Evolutionary conservation across 73 alveolate species (phyloP), one percentile per base, ranked within the genome.

Genomic region (Paramecium caudatum): DNA sequence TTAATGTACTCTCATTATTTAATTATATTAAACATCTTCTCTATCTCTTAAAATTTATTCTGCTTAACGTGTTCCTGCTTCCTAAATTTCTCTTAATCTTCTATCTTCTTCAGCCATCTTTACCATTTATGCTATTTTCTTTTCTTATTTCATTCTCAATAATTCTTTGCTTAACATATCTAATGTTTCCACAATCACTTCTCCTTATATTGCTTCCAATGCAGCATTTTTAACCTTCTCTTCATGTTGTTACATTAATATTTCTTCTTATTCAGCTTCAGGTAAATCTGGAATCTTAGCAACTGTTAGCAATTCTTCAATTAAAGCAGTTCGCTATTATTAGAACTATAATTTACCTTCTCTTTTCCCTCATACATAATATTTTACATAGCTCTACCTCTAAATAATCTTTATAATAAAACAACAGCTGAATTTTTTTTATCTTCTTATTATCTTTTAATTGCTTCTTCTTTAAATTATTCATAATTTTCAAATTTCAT

Each of bases 341-440:
- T 1, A 68, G 10, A 2, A 12, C 4, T 3, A 68, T 0, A 3
- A 68, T 32, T 8, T 68, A 68, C 84, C 86, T 98, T 98, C 80
- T 98, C 98, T 81, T 97, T 97, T 69, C 99, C 99, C 93, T 98
- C 99, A 93, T 95, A 98, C 99, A 98, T 98, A 91, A 96, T 95
- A 65, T 97, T 94, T 88, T 98, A 97, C 68, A 92, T 96, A 61
- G 98, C 98, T 91, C 99, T 92, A 34, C 99, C 99, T 84, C 99
- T 94, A 36, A 98, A 82, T 74, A 98, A 95, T 90, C 99, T 92
- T 82, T 98, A 98, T 91, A 98, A 88, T 10, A 98, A 92, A 8
- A 97, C 83, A 10, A 96, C 95, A 39, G 99, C 98, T 78, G 93
- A 92, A 47, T 90, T 78, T 36, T 82, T 93, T 69, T 91, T 69